These are phyloP conservation scores for Endogone sp. DNA, from an alignment of 192 early-diverging fungal genomes.

Conservation along the genomic window DNA sequence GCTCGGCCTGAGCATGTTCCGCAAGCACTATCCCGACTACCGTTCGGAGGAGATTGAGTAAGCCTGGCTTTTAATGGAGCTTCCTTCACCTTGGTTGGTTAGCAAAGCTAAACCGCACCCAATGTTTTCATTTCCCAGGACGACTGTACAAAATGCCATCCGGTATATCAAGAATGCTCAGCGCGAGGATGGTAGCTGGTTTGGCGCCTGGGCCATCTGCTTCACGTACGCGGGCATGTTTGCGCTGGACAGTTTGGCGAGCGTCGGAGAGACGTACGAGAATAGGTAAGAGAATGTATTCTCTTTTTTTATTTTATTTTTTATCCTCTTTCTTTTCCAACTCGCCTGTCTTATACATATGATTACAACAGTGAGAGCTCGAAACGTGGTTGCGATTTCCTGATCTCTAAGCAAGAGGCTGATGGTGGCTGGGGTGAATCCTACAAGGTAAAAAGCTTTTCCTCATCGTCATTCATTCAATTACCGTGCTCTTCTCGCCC, in stretches of 20 bases:
- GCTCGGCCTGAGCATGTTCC: slow-evolving; percentile 78
- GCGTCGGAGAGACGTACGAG: slow-evolving; percentile 77
- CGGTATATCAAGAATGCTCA: slow-evolving; percentile 75
- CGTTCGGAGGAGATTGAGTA: slow-evolving; percentile 74
- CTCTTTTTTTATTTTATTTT: too few species aligned
- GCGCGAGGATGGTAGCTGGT: slow-evolving; percentile 85
- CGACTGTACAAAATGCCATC: slow-evolving; percentile 46
- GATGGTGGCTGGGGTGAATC: slow-evolving; percentile 99
- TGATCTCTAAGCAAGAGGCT: slow-evolving; percentile 78
- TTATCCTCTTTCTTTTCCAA: slow-evolving; percentile 11
- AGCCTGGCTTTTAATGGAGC: slow-evolving; percentile 11
- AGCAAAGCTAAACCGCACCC: not conserved
- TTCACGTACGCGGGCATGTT: slow-evolving; percentile 97
- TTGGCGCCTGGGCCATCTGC: slow-evolving; percentile 96
- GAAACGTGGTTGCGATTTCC: slow-evolving; percentile 83
- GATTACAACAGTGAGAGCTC: slow-evolving; percentile 44
- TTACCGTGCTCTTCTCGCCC: too few species aligned
- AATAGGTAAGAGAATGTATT: slow-evolving; percentile 66
- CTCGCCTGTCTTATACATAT: too few species aligned
- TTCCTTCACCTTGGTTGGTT: not conserved
- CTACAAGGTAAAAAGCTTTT: slow-evolving; percentile 79
- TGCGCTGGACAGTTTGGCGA: slow-evolving; percentile 79
- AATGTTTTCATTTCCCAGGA: slow-evolving; percentile 13
- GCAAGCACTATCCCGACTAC: slow-evolving; percentile 75
- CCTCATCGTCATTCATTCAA: too few species aligned